Evolutionary conservation across 2,329 filamentous ascomycete species (phyloP).

Genomic region (Blumeria hordei): DNA sequence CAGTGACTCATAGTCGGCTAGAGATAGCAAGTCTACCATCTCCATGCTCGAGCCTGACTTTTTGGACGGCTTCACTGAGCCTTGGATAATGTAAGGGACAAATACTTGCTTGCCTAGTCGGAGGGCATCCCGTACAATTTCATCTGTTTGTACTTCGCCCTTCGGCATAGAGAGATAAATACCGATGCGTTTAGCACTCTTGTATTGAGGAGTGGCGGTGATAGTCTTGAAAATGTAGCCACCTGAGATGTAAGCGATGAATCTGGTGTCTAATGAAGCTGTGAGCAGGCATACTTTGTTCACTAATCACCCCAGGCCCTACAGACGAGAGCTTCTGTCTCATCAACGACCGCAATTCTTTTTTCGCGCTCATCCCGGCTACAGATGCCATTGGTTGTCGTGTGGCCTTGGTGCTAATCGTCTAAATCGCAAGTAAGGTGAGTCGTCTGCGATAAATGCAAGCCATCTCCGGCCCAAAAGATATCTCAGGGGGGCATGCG

Average conservation of each 20-base stretch:
- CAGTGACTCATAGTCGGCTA: slow-evolving; percentile 57
- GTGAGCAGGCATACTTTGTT: slow-evolving; percentile 40
- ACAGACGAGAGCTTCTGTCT: slow-evolving; percentile 30
- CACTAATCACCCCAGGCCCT: slow-evolving; percentile 28
- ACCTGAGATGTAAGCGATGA: no score
- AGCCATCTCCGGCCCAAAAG: no score
- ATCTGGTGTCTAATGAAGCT: no score
- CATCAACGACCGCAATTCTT: slow-evolving; percentile 47
- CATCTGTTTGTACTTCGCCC: slow-evolving; percentile 63
- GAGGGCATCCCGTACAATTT: slow-evolving; percentile 63
- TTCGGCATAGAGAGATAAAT: slow-evolving; percentile 85
- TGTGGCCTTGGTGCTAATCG: no score
- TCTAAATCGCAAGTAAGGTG: no score
- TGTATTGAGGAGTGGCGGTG: slow-evolving; percentile 46
- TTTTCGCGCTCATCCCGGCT: slow-evolving; percentile 24
- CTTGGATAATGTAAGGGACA: slow-evolving; percentile 65
- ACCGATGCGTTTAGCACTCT: slow-evolving; percentile 49
- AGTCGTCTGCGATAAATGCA: no score
- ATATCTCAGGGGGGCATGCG: no score
- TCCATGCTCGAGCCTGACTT: slow-evolving; percentile 59
- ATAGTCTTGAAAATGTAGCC: slow-evolving; percentile 26
- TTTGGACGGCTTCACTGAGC: slow-evolving; percentile 14
- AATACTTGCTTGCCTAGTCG: slow-evolving; percentile 61
- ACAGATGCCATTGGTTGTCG: no score
- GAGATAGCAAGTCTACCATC: slow-evolving; percentile 58